A percentile compares a stretch with the other conserved stretches of the same genome.
Conservation (phyloP, 257 asterid species). For the Anisodus tanguticus region DNA sequence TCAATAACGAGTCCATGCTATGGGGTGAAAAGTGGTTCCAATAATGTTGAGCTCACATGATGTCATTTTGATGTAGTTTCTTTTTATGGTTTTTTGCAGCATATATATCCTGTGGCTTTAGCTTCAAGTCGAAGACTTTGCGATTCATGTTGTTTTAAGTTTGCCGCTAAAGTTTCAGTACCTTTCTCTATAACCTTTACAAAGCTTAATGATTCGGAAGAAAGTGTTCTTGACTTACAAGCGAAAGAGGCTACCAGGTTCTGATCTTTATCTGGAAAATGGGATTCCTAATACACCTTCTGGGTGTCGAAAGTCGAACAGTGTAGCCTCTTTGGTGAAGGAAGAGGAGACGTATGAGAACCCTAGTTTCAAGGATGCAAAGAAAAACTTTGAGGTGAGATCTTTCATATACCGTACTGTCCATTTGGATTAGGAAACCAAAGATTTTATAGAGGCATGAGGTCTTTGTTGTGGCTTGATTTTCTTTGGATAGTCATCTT, state of each 20-base stretch:
- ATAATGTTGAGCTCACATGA: constrained; percentile 1
- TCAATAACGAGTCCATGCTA: neutral
- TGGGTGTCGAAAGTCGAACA: constrained; percentile 33
- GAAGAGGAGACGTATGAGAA: constrained; percentile 41
- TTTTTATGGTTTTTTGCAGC: constrained; percentile 23
- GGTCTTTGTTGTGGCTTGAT: constrained; percentile 28
- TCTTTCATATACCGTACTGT: constrained; percentile 26
- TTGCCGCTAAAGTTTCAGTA: neutral
- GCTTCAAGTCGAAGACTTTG: constrained; percentile 22
- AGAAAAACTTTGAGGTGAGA: constrained; percentile 55
- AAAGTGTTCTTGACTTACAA: constrained; percentile 68
- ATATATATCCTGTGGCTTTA: neutral
- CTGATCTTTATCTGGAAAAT: constrained; percentile 37
- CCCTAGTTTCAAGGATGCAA: constrained; percentile 37
- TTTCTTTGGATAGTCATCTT: constrained; percentile 9
- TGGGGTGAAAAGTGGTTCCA: constrained; percentile 18
- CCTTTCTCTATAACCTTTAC: constrained; percentile 1
- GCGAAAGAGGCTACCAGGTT: constrained; percentile 55
- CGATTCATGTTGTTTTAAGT: constrained; percentile 12
- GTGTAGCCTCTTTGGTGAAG: constrained; percentile 30
- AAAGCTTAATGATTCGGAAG: constrained; percentile 47
- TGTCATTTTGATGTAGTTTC: constrained; percentile 2
- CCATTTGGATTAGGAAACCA: neutral
- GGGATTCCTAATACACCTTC: constrained; percentile 34
- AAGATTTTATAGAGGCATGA: constrained; percentile 5